Percentiles rank a stretch among this genome's conserved stretches.
These are phyloP conservation scores for Rhododendron kiyosumense DNA, from an alignment of 148 eudicot species.

Conservation along the genomic window DNA sequence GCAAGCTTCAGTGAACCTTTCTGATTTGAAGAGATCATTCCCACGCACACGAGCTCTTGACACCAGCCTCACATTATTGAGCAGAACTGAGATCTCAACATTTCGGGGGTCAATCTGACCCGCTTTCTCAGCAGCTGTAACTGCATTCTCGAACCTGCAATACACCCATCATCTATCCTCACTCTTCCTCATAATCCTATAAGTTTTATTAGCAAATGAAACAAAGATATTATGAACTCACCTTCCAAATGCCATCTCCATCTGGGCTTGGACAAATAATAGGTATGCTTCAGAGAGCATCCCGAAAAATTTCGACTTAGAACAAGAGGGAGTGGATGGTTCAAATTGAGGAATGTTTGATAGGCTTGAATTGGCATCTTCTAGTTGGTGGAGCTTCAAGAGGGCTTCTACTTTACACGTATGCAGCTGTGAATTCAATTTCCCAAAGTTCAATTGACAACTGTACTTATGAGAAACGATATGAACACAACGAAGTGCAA, in stretches of 20 bases:
- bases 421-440: conserved; percentile 48
- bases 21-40: conserved; percentile 77
- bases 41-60: conserved; percentile 82
- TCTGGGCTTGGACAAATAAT: conserved; percentile 66
- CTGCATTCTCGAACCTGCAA: conserved; percentile 87
- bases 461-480: neutral
- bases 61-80: conserved; percentile 64
- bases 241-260: conserved; percentile 92
- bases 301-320: conserved; percentile 67
- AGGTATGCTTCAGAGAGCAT: conserved; percentile 80
- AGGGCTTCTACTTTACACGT: conserved; percentile 79
- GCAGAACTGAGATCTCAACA: conserved; percentile 43
- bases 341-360: conserved; percentile 44
- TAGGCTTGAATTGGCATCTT: conserved; percentile 51
- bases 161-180: conserved; percentile 36
- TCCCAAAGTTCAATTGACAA: neutral
- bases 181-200: conserved; percentile 15
- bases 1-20: conserved; percentile 87
- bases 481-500: neutral
- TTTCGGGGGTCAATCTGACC: conserved; percentile 53
- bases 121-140: conserved; percentile 59
- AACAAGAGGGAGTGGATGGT: conserved; percentile 35
- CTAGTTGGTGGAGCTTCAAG: conserved; percentile 71
- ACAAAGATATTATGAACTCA: conserved; percentile 31
- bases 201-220: conserved; percentile 5